Conservation (phyloP, 75 land plant genomes). For the Pseudotsuga menziesii region DNA sequence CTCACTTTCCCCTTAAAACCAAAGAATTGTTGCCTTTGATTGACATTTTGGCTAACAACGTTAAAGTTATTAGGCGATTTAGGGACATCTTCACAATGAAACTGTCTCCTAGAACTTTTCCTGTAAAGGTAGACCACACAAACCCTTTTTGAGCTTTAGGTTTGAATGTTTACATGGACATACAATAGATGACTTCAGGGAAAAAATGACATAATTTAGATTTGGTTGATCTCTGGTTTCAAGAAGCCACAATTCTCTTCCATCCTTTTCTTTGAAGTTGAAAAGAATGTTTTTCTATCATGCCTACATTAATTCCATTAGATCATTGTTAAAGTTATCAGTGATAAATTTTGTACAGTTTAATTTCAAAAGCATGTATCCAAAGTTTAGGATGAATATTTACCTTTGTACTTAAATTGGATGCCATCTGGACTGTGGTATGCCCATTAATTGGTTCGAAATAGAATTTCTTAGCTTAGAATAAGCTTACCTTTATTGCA, state of each 20-base stretch:
- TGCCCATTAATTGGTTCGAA: no score
- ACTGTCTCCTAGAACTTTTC: constrained; percentile 79
- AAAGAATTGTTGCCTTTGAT: constrained; percentile 75
- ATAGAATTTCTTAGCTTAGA: not conserved
- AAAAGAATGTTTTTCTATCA: no score
- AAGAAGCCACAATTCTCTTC: no score
- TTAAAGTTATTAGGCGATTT: constrained; percentile 69
- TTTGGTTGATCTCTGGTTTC: not conserved
- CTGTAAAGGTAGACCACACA: constrained; percentile 62
- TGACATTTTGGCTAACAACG: constrained; percentile 71
- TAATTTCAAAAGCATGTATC: not conserved
- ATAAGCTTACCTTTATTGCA: no score
- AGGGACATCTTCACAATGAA: constrained; percentile 78
- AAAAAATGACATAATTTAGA: not conserved
- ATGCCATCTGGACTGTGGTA: no score
- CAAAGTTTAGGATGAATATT: no score
- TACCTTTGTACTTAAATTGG: no score
- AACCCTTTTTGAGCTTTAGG: not conserved
- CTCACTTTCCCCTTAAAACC: constrained; percentile 67
- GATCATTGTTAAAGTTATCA: not conserved
- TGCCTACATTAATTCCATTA: no score
- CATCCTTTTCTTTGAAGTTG: no score
- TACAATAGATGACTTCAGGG: not conserved
- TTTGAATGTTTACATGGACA: not conserved
- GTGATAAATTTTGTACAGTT: not conserved